phyloP scores from a whole-genome alignment of 2,329 filamentous ascomycete species.

The Beauveria sp. region DNA sequence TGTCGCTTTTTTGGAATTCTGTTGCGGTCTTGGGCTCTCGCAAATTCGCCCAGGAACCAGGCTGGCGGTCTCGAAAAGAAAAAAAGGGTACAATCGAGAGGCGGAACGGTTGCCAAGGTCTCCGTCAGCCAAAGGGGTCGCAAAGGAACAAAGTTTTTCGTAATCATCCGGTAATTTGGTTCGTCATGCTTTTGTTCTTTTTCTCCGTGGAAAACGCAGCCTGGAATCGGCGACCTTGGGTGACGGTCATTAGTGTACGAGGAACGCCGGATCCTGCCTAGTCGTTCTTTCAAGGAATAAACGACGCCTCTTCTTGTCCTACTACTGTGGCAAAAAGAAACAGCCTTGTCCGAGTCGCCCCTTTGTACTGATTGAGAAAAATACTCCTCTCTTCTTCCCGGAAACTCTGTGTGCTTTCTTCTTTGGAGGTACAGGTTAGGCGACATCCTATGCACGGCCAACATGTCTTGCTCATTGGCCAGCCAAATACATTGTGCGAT shows the following conservation, averaged over 20 bases:
- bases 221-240: not conserved
- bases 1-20: not conserved
- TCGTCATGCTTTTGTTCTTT: not conserved
- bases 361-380: not conserved
- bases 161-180: not conserved
- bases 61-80: not conserved
- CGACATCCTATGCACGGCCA: not conserved
- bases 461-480: not conserved
- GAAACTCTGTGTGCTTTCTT: not conserved
- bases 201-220: not conserved
- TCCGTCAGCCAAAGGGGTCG: not conserved
- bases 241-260: not conserved
- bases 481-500: not conserved
- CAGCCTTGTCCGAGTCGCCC: not conserved
- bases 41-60: not conserved
- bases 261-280: not conserved
- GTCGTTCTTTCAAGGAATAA: not conserved
- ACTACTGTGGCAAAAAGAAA: no score
- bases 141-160: not conserved
- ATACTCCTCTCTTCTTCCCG: not conserved
- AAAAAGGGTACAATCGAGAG: not conserved
- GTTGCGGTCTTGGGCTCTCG: not conserved
- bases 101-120: not conserved
- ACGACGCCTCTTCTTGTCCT: no score
- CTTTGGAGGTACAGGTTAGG: not conserved